A percentile compares a stretch with the other conserved stretches of the same genome.
Conservation (phyloP, 371 early-diverging fungal species). For the Neoconidiobolus thromboides region DNA sequence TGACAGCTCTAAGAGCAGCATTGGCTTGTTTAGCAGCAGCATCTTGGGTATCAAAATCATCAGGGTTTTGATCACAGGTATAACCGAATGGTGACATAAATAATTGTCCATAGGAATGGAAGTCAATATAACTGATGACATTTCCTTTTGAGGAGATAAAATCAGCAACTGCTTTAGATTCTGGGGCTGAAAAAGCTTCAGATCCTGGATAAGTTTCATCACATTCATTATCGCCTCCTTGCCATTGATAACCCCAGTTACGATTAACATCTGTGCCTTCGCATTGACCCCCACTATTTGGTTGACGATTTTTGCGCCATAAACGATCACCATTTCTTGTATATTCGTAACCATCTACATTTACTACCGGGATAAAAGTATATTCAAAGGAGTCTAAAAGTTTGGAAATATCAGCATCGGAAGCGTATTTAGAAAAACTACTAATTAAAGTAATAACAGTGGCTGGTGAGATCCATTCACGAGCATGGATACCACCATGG, state of each 20-base stretch:
- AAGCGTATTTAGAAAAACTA: neutral
- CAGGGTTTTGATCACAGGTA: slow-evolving; percentile 14
- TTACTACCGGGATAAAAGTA: slow-evolving; percentile 23
- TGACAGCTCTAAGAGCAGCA: slow-evolving; percentile 22
- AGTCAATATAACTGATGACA: neutral
- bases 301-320: slow-evolving; percentile 23
- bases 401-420: neutral
- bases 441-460: neutral
- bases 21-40: slow-evolving; percentile 6
- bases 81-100: neutral
- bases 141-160: neutral
- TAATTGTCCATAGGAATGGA: neutral
- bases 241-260: neutral
- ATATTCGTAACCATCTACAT: slow-evolving; percentile 27
- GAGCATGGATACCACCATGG: neutral
- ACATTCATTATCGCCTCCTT: neutral
- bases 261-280: slow-evolving; percentile 8
- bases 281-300: slow-evolving; percentile 8
- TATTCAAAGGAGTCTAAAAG: slow-evolving; percentile 10
- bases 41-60: slow-evolving; percentile 7
- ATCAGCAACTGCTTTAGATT: neutral
- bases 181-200: neutral
- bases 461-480: slow-evolving; percentile 6
- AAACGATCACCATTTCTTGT: slow-evolving; percentile 14
- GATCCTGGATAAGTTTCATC: neutral